Evolutionary conservation across 305 asterid species (phyloP).

Genomic region (Rubia peregrina): DNA sequence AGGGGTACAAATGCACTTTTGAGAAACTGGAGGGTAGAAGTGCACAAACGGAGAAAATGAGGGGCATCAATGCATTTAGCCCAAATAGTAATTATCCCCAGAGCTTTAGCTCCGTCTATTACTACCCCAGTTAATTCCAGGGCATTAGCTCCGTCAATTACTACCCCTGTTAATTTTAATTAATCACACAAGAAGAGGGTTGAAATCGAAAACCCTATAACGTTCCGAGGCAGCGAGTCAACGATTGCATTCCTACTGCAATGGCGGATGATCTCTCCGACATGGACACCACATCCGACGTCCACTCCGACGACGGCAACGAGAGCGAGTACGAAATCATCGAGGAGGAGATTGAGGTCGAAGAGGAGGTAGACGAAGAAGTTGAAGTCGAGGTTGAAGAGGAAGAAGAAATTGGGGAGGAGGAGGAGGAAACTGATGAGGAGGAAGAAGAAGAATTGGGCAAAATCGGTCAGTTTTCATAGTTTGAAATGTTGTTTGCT

Average conservation of each 20-base stretch:
- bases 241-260: not conserved
- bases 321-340: slow-evolving; percentile 24
- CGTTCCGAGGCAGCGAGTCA: not conserved
- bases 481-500: not conserved
- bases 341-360: slow-evolving; percentile 50
- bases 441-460: slow-evolving; percentile 27
- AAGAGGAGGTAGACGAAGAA: slow-evolving; percentile 18
- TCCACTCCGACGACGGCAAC: slow-evolving; percentile 7
- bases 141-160: not conserved
- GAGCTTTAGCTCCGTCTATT: not conserved
- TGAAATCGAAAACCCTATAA: not conserved
- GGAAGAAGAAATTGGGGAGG: slow-evolving; percentile 12
- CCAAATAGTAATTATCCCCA: not conserved
- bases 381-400: slow-evolving; percentile 13
- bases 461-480: slow-evolving; percentile 40
- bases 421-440: not conserved
- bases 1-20: too few relatives aligned
- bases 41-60: too few relatives aligned
- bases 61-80: too few relatives aligned
- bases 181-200: not conserved
- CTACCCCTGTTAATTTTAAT: too few relatives aligned
- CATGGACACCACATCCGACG: not conserved
- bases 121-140: too few relatives aligned
- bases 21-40: too few relatives aligned
- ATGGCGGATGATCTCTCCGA: not conserved